Base-by-base conservation (phyloP, 164 flowering plant species). In the Macadamia integrifolia region DNA sequence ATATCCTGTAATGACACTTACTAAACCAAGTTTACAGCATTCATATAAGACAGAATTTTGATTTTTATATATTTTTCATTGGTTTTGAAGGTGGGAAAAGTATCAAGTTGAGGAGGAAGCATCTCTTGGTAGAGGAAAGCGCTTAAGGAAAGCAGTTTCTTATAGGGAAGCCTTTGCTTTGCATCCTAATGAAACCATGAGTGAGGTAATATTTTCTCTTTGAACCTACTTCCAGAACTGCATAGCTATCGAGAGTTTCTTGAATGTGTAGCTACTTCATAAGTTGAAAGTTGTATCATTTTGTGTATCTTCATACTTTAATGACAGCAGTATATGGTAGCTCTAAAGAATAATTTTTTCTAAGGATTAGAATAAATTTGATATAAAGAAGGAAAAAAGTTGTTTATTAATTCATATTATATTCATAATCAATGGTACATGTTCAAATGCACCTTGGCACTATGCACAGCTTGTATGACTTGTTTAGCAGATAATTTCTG, bases 91-190 rank as follows among this genome's bases (percentile, higher is more conserved):
- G 75, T 95, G 99, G 99, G 97, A 92, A 81, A 92, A 81, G 65
- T 87, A 87, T 81, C 97, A 89, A 70, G 88, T 29, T 73, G 98
- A 95, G 78, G 98, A 89, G 81, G 97, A 91, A 85, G 99, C 99
- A 67, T 85, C 89, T 78, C 97, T 95, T 82, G 99, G 99, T 71
- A 83, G 99, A 59, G 99, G 99, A 61, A 95, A 95, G 79, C 96
- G 99, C 66, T 85, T 71, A 68, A 82, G 98, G 56, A 95, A 92
- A 85, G 88, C 96, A 71, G 90, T 95, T 75, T 92, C 98, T 53
- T 95, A 95, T 61, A 84, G 89, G 71, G 99, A 92, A 76, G 91
- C 84, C 63, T 90, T 87, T 83, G 86, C 88, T 74, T 77, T 87
- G 60, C 86, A 84, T 64, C 79, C 84, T 9, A 78, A 44, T 81